Evolutionary conservation across 495 filamentous ascomycete genomes (phyloP).

Genomic region (Xylaria flabelliformis): DNA sequence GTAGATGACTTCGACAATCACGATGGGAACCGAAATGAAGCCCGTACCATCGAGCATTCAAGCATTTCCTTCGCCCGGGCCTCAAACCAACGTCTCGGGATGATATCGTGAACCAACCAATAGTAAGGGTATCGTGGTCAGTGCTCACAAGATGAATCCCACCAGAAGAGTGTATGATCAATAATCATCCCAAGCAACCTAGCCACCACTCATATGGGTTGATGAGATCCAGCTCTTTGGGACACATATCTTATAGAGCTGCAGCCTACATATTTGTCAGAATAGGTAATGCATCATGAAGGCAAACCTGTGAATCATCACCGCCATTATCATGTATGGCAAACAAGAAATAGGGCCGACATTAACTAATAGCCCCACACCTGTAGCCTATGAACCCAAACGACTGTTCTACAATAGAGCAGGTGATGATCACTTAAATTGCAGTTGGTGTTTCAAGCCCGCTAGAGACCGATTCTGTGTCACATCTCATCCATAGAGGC

Average conservation of each 20-base stretch:
- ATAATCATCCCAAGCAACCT: neutral
- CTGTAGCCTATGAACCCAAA: neutral
- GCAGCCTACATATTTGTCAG: neutral
- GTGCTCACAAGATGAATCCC: neutral
- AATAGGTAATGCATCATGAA: neutral
- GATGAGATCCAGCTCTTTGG: neutral
- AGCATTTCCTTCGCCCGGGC: neutral
- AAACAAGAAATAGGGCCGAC: constrained; percentile 12
- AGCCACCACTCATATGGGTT: neutral
- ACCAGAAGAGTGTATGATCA: neutral
- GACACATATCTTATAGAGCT: neutral
- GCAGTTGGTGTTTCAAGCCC: neutral
- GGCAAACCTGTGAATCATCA: neutral
- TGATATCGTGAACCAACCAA: neutral
- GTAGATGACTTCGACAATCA: neutral
- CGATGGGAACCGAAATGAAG: neutral
- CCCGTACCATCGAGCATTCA: neutral
- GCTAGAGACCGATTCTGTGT: neutral
- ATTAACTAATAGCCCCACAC: neutral
- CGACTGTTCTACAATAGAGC: neutral
- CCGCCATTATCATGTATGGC: neutral
- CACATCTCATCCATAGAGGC: neutral
- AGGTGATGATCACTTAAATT: neutral
- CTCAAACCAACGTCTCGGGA: neutral
- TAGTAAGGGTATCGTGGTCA: neutral